These are phyloP conservation scores for Fusarium metavorans DNA, from an alignment of 2,329 filamentous ascomycete genomes.

Conservation along the genomic window DNA sequence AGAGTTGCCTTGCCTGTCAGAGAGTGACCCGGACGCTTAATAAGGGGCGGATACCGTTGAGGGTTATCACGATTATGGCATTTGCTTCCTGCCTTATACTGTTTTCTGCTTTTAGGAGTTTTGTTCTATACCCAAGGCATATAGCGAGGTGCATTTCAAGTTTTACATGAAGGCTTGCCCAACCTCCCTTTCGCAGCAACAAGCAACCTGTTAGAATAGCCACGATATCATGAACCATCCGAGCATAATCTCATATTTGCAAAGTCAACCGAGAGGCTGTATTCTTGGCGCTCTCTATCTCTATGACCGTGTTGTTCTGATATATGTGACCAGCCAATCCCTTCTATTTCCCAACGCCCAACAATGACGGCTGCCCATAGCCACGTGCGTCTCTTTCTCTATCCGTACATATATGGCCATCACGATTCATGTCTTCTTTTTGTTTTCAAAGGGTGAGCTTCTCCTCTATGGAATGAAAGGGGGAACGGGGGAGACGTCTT, in stretches of 20 bases:
- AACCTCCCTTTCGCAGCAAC: not conserved
- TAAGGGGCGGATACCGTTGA: not conserved
- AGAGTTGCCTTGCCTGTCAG: slow-evolving; percentile 41
- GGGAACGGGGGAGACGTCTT: slow-evolving; percentile 19
- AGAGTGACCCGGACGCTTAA: slow-evolving; percentile 53
- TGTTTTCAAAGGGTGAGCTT: slow-evolving; percentile 13
- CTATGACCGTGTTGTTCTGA: slow-evolving; percentile 39
- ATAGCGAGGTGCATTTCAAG: slow-evolving; percentile 5
- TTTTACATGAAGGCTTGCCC: not conserved
- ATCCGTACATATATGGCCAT: slow-evolving; percentile 46
- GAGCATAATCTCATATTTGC: not conserved
- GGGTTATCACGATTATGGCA: not conserved
- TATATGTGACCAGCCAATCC: slow-evolving; percentile 37
- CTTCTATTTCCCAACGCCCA: slow-evolving; percentile 49
- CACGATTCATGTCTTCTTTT: slow-evolving; percentile 32
- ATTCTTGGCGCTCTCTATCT: slow-evolving; percentile 44
- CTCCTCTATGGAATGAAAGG: slow-evolving; percentile 30
- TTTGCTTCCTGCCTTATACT: not conserved
- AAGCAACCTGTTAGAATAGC: not conserved
- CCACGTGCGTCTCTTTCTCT: slow-evolving; percentile 36
- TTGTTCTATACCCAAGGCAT: slow-evolving; percentile 15
- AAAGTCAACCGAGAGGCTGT: slow-evolving; percentile 41
- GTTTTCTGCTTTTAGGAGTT: slow-evolving; percentile 1
- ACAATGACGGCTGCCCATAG: slow-evolving; percentile 40
- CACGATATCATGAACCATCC: not conserved